These are phyloP conservation scores for Colletotrichum nymphaeae DNA, from an alignment of 2,329 filamentous ascomycete genomes.

Conservation along the genomic window DNA sequence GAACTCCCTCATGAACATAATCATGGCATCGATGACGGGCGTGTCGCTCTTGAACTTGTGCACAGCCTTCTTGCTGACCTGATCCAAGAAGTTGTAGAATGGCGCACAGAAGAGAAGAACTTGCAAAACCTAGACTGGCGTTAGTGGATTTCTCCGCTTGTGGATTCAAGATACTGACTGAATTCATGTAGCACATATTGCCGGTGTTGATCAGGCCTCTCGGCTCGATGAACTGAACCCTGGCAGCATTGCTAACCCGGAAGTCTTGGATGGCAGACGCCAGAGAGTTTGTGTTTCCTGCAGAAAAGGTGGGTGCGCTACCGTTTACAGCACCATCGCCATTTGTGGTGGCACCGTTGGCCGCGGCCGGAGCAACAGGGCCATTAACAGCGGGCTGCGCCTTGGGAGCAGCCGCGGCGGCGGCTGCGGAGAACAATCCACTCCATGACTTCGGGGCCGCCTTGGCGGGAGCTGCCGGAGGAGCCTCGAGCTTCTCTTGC, in stretches of 20 bases:
- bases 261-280: slow-evolving; percentile 83
- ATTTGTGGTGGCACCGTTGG: slow-evolving; percentile 33
- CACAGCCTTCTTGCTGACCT: slow-evolving; percentile 83
- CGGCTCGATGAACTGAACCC: slow-evolving; percentile 88
- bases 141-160: background rate
- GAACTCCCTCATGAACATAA: slow-evolving; percentile 96
- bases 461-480: slow-evolving; percentile 40
- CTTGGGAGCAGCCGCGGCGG: slow-evolving; percentile 34
- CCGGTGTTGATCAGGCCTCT: slow-evolving; percentile 95
- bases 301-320: slow-evolving; percentile 7
- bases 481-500: slow-evolving; percentile 15
- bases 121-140: slow-evolving; percentile 80
- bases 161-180: slow-evolving; percentile 68
- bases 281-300: slow-evolving; percentile 62
- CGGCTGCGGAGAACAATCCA: slow-evolving; percentile 49
- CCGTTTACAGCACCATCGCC: slow-evolving; percentile 33
- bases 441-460: slow-evolving; percentile 53
- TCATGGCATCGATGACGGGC: slow-evolving; percentile 94
- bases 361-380: slow-evolving; percentile 12
- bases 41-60: slow-evolving; percentile 97
- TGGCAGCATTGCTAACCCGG: slow-evolving; percentile 71
- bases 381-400: slow-evolving; percentile 39
- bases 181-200: slow-evolving; percentile 99
- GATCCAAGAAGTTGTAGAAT: slow-evolving; percentile 93
- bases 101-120: slow-evolving; percentile 92